Evolutionary conservation across 2,329 filamentous ascomycete genomes (phyloP).

Genomic region (Fusarium burgessii): DNA sequence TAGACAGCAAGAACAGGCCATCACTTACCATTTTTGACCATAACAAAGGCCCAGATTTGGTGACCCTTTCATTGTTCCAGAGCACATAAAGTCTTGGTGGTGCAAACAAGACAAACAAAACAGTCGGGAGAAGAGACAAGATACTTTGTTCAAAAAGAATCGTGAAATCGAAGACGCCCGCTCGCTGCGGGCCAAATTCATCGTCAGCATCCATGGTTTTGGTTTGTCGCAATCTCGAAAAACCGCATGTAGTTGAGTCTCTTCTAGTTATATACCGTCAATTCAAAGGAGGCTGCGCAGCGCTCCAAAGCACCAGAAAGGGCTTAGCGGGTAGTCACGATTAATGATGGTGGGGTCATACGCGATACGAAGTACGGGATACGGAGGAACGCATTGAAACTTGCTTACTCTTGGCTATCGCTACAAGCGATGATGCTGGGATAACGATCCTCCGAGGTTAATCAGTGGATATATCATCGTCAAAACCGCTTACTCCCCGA

Average conservation of each 20-base stretch:
- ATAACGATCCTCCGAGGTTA: no score
- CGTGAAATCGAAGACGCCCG: constrained; percentile 48
- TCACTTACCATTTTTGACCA: constrained; percentile 42
- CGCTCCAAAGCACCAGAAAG: constrained; percentile 23
- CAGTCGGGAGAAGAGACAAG: constrained; percentile 45
- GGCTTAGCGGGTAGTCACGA: not conserved
- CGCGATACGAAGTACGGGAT: constrained; percentile 7
- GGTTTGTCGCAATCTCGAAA: accelerated
- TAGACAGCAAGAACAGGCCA: accelerated
- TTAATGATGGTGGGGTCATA: constrained; percentile 7
- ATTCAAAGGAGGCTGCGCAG: not conserved
- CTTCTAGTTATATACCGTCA: not conserved
- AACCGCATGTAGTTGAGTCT: not conserved
- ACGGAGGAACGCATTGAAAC: not conserved
- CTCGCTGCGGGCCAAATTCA: constrained; percentile 43
- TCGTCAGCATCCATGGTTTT: constrained; percentile 29
- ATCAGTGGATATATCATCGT: not conserved
- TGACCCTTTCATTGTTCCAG: constrained; percentile 4
- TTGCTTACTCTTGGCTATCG: not conserved
- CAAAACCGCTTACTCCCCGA: no score
- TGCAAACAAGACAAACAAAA: constrained; percentile 42
- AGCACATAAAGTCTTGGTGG: constrained; percentile 35
- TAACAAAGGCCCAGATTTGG: constrained; percentile 18
- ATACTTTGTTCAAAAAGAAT: constrained; percentile 50
- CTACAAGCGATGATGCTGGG: no score